These are phyloP conservation scores for Pilatotrama ljubarskyi DNA, from an alignment of 768 basidiomycete species.

Conservation along the genomic window DNA sequence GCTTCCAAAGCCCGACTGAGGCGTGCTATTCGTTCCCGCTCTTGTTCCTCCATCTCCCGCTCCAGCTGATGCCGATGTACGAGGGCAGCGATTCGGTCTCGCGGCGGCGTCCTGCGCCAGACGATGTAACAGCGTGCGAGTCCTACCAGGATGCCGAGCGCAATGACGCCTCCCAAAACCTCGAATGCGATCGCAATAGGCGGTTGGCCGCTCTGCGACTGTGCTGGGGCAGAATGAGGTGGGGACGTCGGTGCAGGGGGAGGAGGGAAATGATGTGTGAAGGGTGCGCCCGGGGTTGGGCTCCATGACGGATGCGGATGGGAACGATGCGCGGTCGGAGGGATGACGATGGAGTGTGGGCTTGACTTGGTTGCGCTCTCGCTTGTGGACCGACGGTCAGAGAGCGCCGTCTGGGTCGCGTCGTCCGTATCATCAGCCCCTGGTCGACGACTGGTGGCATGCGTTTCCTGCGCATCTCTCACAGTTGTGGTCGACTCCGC, in stretches of 20 bases:
- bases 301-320: constrained; percentile 1
- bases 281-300: background rate
- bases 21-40: constrained; percentile 36
- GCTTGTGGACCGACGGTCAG: background rate
- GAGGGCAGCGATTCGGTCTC: constrained; percentile 45
- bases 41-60: constrained; percentile 50
- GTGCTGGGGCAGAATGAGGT: constrained; percentile 7
- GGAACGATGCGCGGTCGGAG: background rate
- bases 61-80: constrained; percentile 49
- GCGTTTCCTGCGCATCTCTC: background rate
- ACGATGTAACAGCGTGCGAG: constrained; percentile 44
- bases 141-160: constrained; percentile 36
- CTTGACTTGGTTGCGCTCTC: background rate
- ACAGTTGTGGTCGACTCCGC: background rate
- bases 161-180: constrained; percentile 45
- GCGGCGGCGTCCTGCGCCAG: constrained; percentile 46
- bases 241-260: constrained; percentile 1
- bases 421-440: background rate
- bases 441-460: background rate
- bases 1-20: constrained; percentile 22
- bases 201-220: constrained; percentile 13
- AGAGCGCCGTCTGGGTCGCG: constrained; percentile 2
- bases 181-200: constrained; percentile 46
- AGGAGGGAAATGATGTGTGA: constrained; percentile 6
- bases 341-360: constrained; percentile 9